Evolutionary conservation across 2,329 filamentous ascomycete species (phyloP).

Genomic region (Verticillium isaacii): DNA sequence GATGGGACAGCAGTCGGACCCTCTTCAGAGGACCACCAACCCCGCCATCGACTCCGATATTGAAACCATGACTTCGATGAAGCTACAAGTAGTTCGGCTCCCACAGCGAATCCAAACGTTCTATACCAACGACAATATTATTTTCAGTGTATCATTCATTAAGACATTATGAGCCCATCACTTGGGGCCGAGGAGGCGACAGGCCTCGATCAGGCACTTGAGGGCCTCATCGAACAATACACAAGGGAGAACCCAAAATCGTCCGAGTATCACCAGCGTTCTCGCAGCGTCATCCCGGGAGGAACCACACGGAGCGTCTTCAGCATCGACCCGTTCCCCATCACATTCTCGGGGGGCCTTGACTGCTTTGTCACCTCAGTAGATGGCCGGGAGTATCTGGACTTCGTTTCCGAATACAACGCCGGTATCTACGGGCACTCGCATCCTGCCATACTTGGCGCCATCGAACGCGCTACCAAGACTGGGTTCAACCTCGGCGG

Average conservation of each 20-base stretch:
- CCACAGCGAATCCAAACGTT: neutral
- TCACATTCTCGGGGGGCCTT: slow-evolving; percentile 31
- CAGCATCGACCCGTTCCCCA: slow-evolving; percentile 37
- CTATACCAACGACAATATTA: neutral
- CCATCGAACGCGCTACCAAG: slow-evolving; percentile 40
- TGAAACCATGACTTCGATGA: neutral
- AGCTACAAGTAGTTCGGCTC: neutral
- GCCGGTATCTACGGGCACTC: slow-evolving; percentile 65
- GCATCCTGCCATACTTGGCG: slow-evolving; percentile 44
- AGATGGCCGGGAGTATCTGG: slow-evolving; percentile 45
- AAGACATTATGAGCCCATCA: neutral
- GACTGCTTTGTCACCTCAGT: slow-evolving; percentile 32
- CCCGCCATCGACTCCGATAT: neutral
- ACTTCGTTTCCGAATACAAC: slow-evolving; percentile 59
- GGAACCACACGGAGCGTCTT: slow-evolving; percentile 42
- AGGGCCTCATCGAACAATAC: neutral
- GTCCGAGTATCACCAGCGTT: neutral
- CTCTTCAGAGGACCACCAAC: neutral
- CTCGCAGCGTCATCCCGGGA: slow-evolving; percentile 27
- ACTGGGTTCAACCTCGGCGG: slow-evolving; percentile 52
- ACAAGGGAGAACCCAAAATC: neutral
- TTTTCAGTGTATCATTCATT: neutral
- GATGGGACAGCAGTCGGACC: neutral
- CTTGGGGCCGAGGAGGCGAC: neutral
- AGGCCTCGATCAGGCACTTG: neutral